Base-by-base conservation (phyloP, 2,329 filamentous ascomycete genomes). In the Venturia pyrina region DNA sequence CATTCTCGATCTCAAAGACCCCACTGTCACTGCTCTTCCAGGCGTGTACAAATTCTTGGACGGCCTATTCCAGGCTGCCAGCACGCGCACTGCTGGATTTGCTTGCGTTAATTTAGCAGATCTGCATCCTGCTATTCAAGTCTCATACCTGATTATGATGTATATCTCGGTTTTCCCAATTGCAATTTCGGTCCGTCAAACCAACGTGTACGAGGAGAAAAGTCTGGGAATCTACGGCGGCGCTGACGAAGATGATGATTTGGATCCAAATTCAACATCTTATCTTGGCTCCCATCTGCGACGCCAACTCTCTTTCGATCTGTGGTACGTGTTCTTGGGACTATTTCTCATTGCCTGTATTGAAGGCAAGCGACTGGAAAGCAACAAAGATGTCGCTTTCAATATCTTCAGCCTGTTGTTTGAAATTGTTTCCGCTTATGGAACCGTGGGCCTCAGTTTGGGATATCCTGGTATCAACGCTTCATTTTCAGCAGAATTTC, bases 101-200 rank as follows among this genome's bases (percentile, higher is more conserved):
- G 83, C 89, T 0, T 90, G 89, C 40, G 85, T 98, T 70, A 91
- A 89, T 73, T 79, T 98, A 48, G 80, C 89, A 1, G 78, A 84
- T 0, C 80, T 99, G 1, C 93, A 98, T 70, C 93, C 95, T 0
- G 95, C 90, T 3, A 91, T 97, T 66, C 93, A 96, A 72, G 91
- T 96, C 17, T 91, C 92, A 32, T 98, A 97, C 78, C 81, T 98
- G 77, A 88, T 98, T 76, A 98, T 98, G 95, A 98, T 98, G 95
- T 98, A 98, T 77, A 96, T 98, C 68, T 96, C 93, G 66, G 90
- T 97, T 67, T 96, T 96, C 71, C 93, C 93, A 5, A 96, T 98
- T 71, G 93, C 95, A 73, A 98, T 98, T 72, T 95, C 90, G 7
- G 89, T 98, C 71, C 91, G 93, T 64, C 84, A 90, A 69, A 97